Conservation (phyloP, 495 filamentous ascomycete species). For the Haplographium delicatum region DNA sequence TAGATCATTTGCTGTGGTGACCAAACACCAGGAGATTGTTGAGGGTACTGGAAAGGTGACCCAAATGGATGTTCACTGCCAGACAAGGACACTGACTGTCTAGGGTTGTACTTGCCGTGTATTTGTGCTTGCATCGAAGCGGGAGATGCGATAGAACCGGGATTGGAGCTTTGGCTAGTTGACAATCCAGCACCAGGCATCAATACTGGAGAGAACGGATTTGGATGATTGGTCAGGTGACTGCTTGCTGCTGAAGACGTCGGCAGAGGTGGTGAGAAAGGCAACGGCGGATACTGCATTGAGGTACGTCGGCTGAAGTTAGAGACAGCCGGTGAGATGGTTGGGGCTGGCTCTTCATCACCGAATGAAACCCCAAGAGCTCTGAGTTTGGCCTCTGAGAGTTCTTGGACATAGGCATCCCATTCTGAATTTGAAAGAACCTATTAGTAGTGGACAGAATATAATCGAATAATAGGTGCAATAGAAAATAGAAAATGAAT, state of each 20-base stretch:
- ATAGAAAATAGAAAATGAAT: slow-evolving; percentile 1
- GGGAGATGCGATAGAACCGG: slow-evolving; percentile 52
- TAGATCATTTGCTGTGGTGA: slow-evolving; percentile 49
- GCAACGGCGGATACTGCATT: slow-evolving; percentile 54
- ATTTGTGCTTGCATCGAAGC: slow-evolving; percentile 42
- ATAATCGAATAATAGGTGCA: not conserved
- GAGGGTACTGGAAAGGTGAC: slow-evolving; percentile 39
- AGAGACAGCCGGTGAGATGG: slow-evolving; percentile 41
- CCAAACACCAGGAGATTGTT: slow-evolving; percentile 43
- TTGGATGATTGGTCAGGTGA: slow-evolving; percentile 49
- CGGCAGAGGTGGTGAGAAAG: slow-evolving; percentile 71
- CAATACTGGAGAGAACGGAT: slow-evolving; percentile 54
- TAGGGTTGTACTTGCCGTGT: slow-evolving; percentile 44
- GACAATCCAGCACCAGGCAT: slow-evolving; percentile 45
- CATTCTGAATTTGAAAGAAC: slow-evolving; percentile 39
- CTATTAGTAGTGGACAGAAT: not conserved
- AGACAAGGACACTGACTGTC: slow-evolving; percentile 48
- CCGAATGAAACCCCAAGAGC: slow-evolving; percentile 80
- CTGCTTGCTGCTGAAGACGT: slow-evolving; percentile 60
- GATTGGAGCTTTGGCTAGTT: slow-evolving; percentile 50
- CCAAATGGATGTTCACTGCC: slow-evolving; percentile 31
- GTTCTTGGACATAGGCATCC: slow-evolving; percentile 72
- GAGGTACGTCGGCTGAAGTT: slow-evolving; percentile 57
- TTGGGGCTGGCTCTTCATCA: slow-evolving; percentile 58
- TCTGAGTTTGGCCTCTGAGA: slow-evolving; percentile 85